Evolutionary conservation across 768 basidiomycete genomes (phyloP).

Genomic region (Suillus plorans): DNA sequence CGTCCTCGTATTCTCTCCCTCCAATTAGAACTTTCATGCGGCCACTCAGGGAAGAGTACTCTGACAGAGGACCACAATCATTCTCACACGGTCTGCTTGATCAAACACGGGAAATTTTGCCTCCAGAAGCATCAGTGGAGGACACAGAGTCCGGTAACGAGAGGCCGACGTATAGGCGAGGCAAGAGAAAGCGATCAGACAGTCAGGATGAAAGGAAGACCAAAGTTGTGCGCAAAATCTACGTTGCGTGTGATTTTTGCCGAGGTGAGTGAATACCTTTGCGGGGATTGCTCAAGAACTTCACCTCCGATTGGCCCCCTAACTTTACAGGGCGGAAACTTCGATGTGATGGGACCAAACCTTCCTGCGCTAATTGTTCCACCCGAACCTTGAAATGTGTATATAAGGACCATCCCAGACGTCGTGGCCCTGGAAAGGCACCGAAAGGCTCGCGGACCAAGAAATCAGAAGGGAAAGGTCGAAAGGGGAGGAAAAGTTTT

Average conservation of each 20-base stretch:
- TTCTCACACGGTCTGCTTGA: slow-evolving; percentile 31
- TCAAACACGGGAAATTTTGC: slow-evolving; percentile 4
- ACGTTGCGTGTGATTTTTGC: slow-evolving; percentile 76
- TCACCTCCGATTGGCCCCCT: not conserved
- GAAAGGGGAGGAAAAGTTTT: slow-evolving; percentile 16
- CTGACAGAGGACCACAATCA: slow-evolving; percentile 23
- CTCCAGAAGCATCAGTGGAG: not conserved
- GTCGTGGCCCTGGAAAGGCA: slow-evolving; percentile 77
- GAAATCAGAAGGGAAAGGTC: slow-evolving; percentile 33
- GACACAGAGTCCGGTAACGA: slow-evolving; percentile 4
- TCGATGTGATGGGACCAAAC: slow-evolving; percentile 66
- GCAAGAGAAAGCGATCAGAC: slow-evolving; percentile 11
- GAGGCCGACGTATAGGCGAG: not conserved
- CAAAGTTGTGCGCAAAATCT: slow-evolving; percentile 27
- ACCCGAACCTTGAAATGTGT: slow-evolving; percentile 51
- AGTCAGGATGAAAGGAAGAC: slow-evolving; percentile 23
- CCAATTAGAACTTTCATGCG: slow-evolving; percentile 27
- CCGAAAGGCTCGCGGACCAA: slow-evolving; percentile 56
- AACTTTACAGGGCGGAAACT: slow-evolving; percentile 62
- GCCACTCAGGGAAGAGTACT: slow-evolving; percentile 20
- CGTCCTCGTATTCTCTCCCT: slow-evolving; percentile 20
- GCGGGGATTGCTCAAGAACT: not conserved
- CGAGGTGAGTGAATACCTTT: slow-evolving; percentile 47
- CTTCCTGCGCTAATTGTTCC: slow-evolving; percentile 62
- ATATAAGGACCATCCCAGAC: slow-evolving; percentile 51